These are phyloP conservation scores for Talaromyces verruculosus DNA, from an alignment of 2,329 filamentous ascomycete genomes.

Conservation along the genomic window DNA sequence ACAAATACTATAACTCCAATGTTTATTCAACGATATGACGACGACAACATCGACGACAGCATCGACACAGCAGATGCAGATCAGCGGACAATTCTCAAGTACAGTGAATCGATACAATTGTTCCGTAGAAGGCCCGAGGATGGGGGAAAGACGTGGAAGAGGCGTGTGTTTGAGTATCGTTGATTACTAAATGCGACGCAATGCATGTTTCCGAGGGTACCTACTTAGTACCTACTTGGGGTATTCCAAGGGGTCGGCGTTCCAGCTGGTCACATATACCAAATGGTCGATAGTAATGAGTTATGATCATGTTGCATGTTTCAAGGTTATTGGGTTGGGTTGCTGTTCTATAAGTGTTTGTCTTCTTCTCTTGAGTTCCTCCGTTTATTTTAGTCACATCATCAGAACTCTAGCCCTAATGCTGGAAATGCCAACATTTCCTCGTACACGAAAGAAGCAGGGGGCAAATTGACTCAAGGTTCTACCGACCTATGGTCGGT, in stretches of 20 bases:
- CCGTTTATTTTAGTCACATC: background rate
- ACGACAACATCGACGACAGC: background rate
- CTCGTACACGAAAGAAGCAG: background rate
- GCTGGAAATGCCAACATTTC: background rate
- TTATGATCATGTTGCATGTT: constrained; percentile 5
- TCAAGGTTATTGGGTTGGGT: background rate
- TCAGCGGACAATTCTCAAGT: constrained; percentile 28
- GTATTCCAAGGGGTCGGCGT: background rate
- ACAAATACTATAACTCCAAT: constrained; percentile 15
- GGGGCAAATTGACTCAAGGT: background rate
- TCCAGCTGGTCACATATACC: background rate
- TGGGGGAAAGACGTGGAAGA: constrained; percentile 33
- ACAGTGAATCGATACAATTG: constrained; percentile 34
- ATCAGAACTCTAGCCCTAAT: background rate
- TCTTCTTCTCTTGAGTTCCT: background rate
- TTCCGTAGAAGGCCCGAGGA: constrained; percentile 35
- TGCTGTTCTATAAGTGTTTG: background rate
- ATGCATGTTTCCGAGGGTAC: constrained; percentile 5
- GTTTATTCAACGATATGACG: constrained; percentile 14
- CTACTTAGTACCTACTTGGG: background rate
- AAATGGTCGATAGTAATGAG: constrained; percentile 1
- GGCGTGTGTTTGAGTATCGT: constrained; percentile 39
- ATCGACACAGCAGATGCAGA: background rate
- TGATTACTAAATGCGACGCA: constrained; percentile 6
- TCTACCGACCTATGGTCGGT: background rate